phyloP scores from a whole-genome alignment of 495 filamentous ascomycete genomes.

The Tuber aestivum region DNA sequence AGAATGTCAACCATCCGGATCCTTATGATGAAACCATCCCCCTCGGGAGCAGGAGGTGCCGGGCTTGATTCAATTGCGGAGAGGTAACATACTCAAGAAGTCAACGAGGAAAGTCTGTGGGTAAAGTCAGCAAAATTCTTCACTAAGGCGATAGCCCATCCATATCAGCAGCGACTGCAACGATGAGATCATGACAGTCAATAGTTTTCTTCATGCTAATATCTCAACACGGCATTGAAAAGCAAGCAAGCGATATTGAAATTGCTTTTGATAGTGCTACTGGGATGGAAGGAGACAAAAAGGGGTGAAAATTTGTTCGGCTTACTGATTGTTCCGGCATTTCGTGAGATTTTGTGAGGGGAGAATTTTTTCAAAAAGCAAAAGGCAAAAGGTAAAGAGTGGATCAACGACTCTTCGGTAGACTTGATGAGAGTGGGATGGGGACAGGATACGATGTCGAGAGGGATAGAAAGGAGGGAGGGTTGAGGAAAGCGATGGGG shows the following conservation, averaged over 20 bases:
- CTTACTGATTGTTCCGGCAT: slow-evolving; percentile 42
- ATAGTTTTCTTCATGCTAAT: not conserved
- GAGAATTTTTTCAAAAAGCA: slow-evolving; percentile 37
- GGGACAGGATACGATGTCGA: slow-evolving; percentile 17
- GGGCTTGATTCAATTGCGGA: slow-evolving; percentile 7
- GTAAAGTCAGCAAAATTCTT: slow-evolving; percentile 27
- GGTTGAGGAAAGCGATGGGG: slow-evolving; percentile 27
- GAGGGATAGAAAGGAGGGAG: slow-evolving; percentile 15
- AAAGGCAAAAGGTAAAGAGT: slow-evolving; percentile 36
- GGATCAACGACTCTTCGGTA: slow-evolving; percentile 41
- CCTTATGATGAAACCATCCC: slow-evolving; percentile 15
- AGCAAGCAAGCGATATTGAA: slow-evolving; percentile 28
- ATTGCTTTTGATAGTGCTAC: slow-evolving; percentile 11
- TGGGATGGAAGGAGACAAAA: slow-evolving; percentile 14
- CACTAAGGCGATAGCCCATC: slow-evolving; percentile 20
- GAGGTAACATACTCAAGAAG: slow-evolving; percentile 84
- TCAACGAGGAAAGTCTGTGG: slow-evolving; percentile 66
- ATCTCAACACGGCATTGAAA: not conserved
- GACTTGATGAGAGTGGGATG: slow-evolving; percentile 19
- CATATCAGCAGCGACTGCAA: slow-evolving; percentile 17
- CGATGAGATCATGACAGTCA: slow-evolving; percentile 9
- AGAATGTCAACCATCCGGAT: slow-evolving; percentile 23
- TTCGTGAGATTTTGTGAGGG: slow-evolving; percentile 29
- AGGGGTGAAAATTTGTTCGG: slow-evolving; percentile 18
- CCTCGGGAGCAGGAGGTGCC: slow-evolving; percentile 4